phyloP scores from a whole-genome alignment of 306 rosid species.

The Glycine latifolia region DNA sequence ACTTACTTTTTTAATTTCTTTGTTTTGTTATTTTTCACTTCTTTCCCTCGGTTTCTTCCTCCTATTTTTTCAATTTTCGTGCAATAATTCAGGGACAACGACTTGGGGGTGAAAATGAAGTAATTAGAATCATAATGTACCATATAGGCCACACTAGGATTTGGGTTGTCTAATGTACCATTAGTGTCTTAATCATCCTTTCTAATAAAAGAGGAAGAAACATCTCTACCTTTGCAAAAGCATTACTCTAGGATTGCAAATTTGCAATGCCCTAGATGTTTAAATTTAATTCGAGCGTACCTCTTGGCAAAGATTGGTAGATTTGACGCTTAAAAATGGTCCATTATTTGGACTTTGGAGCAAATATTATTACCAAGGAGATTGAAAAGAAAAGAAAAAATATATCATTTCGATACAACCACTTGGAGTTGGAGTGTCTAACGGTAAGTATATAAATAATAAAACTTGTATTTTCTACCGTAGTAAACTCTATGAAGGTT shows the following conservation, averaged over 20 bases:
- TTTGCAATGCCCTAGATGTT: constrained; percentile 13
- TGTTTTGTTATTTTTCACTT: no score
- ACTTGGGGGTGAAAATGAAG: constrained; percentile 33
- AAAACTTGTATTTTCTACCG: neutral
- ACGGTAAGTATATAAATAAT: neutral
- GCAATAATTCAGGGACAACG: constrained; percentile 28
- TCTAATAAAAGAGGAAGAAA: constrained; percentile 32
- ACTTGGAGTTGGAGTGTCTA: neutral
- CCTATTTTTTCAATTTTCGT: neutral
- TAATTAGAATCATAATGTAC: constrained; percentile 31
- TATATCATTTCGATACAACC: neutral
- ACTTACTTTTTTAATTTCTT: no score
- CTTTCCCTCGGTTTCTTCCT: neutral
- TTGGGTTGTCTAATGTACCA: constrained; percentile 21
- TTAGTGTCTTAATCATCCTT: constrained; percentile 42
- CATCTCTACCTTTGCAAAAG: constrained; percentile 13
- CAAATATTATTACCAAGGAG: neutral
- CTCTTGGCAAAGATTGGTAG: no score
- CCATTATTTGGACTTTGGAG: neutral
- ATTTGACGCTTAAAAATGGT: constrained; percentile 4
- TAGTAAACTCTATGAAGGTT: constrained; percentile 8
- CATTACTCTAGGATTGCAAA: neutral
- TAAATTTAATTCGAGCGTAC: neutral
- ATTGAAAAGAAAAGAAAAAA: neutral
- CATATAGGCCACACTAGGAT: constrained; percentile 34